Evolutionary conservation across 805 yeast genomes (phyloP).

Genomic region (Wickerhamiella alocasiicola): DNA sequence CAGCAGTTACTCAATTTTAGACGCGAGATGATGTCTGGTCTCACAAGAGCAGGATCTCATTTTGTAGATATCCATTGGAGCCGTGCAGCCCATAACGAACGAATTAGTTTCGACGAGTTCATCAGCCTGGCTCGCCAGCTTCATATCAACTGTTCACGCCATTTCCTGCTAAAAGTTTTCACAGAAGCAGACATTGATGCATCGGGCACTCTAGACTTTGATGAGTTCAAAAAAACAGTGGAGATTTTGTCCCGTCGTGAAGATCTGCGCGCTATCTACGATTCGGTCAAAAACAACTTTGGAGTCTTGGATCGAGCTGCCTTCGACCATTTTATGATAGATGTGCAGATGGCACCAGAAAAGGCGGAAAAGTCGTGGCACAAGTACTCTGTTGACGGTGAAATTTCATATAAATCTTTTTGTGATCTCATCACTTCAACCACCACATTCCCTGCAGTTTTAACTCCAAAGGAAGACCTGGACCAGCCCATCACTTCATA

Average conservation of each 20-base stretch:
- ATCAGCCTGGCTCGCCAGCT: conserved; percentile 50
- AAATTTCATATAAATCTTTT: conserved; percentile 26
- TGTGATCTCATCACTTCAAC: conserved; percentile 31
- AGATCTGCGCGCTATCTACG: conserved; percentile 48
- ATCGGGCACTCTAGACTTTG: conserved; percentile 47
- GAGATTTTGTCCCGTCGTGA: conserved; percentile 48
- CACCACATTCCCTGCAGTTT: conserved; percentile 16
- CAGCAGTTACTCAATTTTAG: conserved; percentile 44
- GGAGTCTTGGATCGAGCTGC: neutral
- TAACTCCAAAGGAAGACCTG: conserved; percentile 28
- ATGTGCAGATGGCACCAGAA: conserved; percentile 8
- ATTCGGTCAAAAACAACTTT: conserved; percentile 8
- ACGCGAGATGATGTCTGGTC: conserved; percentile 47
- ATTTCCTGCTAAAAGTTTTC: conserved; percentile 40
- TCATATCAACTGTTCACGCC: conserved; percentile 58
- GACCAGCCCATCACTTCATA: conserved; percentile 70
- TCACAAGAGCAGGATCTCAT: conserved; percentile 49
- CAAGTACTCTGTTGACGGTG: conserved; percentile 25
- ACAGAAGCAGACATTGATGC: conserved; percentile 37
- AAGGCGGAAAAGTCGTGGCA: conserved; percentile 26
- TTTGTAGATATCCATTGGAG: conserved; percentile 55
- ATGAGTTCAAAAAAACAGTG: conserved; percentile 67
- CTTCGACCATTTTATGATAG: conserved; percentile 5
- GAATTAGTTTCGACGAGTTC: conserved; percentile 50
- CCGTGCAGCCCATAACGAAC: conserved; percentile 18